Evolutionary conservation across 2,329 filamentous ascomycete species (phyloP).

Genomic region (Westerdykella aurantiaca): DNA sequence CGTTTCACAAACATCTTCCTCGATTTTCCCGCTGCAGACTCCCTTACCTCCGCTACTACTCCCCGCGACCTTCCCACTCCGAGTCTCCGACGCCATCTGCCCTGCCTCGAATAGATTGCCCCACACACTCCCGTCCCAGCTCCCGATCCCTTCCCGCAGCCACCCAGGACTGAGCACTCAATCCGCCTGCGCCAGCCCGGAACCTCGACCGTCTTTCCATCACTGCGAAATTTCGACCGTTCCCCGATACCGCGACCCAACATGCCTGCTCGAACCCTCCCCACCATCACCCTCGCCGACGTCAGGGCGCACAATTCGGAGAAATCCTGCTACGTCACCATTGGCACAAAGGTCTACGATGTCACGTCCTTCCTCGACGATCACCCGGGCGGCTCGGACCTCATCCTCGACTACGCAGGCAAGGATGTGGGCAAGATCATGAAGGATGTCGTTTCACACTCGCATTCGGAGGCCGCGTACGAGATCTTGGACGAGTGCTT

Average conservation of each 20-base stretch:
- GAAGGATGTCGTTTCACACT: conserved; percentile 74
- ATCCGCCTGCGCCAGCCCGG: not conserved
- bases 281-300: conserved; percentile 74
- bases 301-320: conserved; percentile 72
- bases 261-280: conserved; percentile 78
- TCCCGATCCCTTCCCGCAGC: not conserved
- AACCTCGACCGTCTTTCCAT: not conserved
- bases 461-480: conserved; percentile 88
- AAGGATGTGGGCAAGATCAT: conserved; percentile 80
- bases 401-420: conserved; percentile 85
- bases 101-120: not conserved
- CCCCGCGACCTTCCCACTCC: not conserved
- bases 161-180: not conserved
- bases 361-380: conserved; percentile 84
- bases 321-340: conserved; percentile 87
- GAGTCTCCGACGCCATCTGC: not conserved
- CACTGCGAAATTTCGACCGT: not conserved
- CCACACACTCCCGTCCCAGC: not conserved
- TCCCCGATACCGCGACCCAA: conserved; percentile 9
- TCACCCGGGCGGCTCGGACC: conserved; percentile 83
- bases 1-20: no score
- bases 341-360: conserved; percentile 89
- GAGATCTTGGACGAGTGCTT: conserved; percentile 85
- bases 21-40: not conserved
- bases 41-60: not conserved